A percentile compares a stretch with the other conserved stretches of the same genome.
These are phyloP conservation scores for Tuber umbilicatum DNA, from an alignment of 495 filamentous ascomycete genomes.

Conservation along the genomic window DNA sequence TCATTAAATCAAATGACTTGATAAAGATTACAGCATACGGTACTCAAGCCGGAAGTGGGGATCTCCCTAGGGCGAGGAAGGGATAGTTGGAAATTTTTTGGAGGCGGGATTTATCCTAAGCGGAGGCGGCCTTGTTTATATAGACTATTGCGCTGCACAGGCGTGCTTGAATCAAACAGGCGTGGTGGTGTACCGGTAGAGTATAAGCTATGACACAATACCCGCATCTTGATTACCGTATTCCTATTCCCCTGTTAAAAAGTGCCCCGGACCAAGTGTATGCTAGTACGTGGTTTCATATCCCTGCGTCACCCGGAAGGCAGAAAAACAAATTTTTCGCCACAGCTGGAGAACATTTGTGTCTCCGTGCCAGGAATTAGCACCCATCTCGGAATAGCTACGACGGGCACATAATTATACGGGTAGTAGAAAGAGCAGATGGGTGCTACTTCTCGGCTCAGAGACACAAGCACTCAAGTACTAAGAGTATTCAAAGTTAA, in stretches of 20 bases:
- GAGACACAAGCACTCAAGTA: neutral
- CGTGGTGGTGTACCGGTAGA: neutral
- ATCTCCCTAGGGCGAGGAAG: neutral
- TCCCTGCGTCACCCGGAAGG: neutral
- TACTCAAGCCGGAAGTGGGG: neutral
- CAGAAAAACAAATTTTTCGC: neutral
- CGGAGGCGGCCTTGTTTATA: neutral
- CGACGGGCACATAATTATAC: too few relatives aligned
- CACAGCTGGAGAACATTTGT: neutral
- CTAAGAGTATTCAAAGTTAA: too few relatives aligned
- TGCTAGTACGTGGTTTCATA: neutral
- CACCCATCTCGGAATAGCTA: neutral
- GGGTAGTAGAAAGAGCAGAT: neutral
- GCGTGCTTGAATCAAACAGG: neutral
- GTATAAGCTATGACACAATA: neutral
- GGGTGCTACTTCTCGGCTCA: neutral
- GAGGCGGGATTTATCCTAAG: neutral
- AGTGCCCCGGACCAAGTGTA: neutral
- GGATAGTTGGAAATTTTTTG: neutral
- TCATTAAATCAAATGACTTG: neutral
- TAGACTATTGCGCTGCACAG: neutral
- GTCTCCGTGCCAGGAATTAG: too few relatives aligned
- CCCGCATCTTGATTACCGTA: neutral
- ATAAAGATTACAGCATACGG: neutral
- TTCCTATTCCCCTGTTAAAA: neutral